These are phyloP conservation scores for Alternaria longipes DNA, from an alignment of 2,329 filamentous ascomycete genomes.

Conservation along the genomic window DNA sequence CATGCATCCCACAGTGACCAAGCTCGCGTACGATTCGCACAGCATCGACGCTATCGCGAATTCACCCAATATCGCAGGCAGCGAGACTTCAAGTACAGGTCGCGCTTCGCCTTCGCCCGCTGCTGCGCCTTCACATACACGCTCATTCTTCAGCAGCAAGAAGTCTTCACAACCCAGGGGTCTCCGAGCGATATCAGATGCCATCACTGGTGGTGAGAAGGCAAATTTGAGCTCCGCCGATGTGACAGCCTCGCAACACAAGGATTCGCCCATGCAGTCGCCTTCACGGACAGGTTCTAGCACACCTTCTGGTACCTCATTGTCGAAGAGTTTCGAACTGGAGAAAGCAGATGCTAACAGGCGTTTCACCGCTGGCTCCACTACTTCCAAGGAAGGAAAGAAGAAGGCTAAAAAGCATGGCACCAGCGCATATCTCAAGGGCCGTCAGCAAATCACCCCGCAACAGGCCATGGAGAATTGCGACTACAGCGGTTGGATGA, in stretches of 20 bases:
- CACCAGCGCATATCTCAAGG: conserved; percentile 91
- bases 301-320: conserved; percentile 65
- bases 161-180: conserved; percentile 64
- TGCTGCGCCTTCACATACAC: conserved; percentile 39
- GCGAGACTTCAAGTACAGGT: conserved; percentile 60
- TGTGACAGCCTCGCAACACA: conserved; percentile 55
- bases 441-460: conserved; percentile 81
- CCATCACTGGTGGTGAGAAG: conserved; percentile 65
- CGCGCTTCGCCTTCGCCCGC: conserved; percentile 57
- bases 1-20: conserved; percentile 65
- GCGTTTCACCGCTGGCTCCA: conserved; percentile 54
- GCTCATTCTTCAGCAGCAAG: conserved; percentile 52
- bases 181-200: conserved; percentile 86
- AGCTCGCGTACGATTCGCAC: conserved; percentile 62
- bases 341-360: conserved; percentile 69
- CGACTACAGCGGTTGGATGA: conserved; percentile 99
- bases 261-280: conserved; percentile 66
- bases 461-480: conserved; percentile 84
- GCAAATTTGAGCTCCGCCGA: conserved; percentile 55
- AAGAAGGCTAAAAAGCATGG: conserved; percentile 82
- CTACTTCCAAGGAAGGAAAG: conserved; percentile 50
- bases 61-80: conserved; percentile 52
- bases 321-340: conserved; percentile 77
- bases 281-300: conserved; percentile 80
- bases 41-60: conserved; percentile 57